These are phyloP conservation scores for Chenopodium formosanum DNA, from an alignment of 148 eudicot species.

Conservation along the genomic window DNA sequence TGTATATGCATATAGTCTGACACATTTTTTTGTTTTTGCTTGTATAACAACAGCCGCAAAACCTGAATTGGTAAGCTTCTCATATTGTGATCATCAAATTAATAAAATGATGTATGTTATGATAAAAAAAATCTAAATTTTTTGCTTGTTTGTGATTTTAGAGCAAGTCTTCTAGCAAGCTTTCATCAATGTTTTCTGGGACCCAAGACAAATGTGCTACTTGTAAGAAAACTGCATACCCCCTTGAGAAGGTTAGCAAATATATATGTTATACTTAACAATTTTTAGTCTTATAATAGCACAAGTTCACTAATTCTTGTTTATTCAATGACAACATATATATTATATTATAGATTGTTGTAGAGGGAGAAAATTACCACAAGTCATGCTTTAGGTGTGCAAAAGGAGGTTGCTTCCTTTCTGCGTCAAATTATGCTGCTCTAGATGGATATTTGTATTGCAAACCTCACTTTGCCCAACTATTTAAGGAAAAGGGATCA, in stretches of 20 bases:
- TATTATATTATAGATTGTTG: conserved; percentile 44
- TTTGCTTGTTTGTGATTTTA: conserved; percentile 8
- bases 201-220: conserved; percentile 79
- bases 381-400: conserved; percentile 84
- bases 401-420: conserved; percentile 66
- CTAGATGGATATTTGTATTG: conserved; percentile 78
- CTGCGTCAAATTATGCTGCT: conserved; percentile 74
- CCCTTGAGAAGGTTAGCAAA: conserved; percentile 71
- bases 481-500: conserved; percentile 83
- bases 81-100: too few relatives aligned
- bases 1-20: not conserved
- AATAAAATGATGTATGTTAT: not conserved
- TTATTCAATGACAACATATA: not conserved
- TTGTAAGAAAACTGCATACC: conserved; percentile 83
- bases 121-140: not conserved
- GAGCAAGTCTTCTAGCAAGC: conserved; percentile 58
- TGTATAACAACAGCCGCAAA: conserved; percentile 13
- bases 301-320: not conserved
- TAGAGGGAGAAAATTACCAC: conserved; percentile 81
- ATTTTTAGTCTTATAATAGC: not conserved
- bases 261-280: not conserved
- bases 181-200: conserved; percentile 72
- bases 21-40: not conserved
- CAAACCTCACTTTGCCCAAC: conserved; percentile 84
- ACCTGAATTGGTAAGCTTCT: conserved; percentile 21